A percentile compares a stretch with the other conserved stretches of the same genome.
phyloP scores from a whole-genome alignment of 2,329 filamentous ascomycete species.

The Ophiostoma perfectum region DNA sequence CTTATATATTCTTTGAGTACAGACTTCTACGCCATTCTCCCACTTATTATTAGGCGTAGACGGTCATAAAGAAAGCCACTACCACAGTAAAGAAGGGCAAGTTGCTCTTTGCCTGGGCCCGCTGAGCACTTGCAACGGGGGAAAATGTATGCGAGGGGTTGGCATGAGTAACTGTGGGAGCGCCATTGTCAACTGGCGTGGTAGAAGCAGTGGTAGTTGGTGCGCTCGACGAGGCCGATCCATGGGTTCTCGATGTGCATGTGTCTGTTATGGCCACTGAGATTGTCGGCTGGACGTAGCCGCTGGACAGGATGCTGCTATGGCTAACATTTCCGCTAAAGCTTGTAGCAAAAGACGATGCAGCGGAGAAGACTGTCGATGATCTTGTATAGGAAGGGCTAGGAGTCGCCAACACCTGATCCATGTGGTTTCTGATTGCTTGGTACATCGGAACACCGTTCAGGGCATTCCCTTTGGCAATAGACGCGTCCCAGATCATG shows the following conservation, averaged over 20 bases:
- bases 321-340: neutral
- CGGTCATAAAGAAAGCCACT: neutral
- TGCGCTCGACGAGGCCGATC: neutral
- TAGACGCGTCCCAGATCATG: constrained; percentile 15
- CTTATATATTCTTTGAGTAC: neutral
- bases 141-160: constrained; percentile 2
- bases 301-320: neutral
- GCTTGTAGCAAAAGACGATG: neutral
- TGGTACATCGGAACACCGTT: constrained; percentile 9
- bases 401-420: neutral
- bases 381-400: neutral
- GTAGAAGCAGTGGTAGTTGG: neutral
- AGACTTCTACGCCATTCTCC: too few relatives aligned
- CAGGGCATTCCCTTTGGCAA: neutral
- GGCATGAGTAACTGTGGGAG: neutral
- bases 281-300: neutral
- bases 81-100: neutral
- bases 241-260: neutral
- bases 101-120: neutral
- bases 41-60: neutral
- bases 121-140: neutral
- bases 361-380: neutral
- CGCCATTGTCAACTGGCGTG: neutral
- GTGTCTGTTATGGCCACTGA: neutral
- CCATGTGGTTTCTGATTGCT: constrained; percentile 14